phyloP scores from a whole-genome alignment of 177 flowering plant genomes.

The Telopea speciosissima region DNA sequence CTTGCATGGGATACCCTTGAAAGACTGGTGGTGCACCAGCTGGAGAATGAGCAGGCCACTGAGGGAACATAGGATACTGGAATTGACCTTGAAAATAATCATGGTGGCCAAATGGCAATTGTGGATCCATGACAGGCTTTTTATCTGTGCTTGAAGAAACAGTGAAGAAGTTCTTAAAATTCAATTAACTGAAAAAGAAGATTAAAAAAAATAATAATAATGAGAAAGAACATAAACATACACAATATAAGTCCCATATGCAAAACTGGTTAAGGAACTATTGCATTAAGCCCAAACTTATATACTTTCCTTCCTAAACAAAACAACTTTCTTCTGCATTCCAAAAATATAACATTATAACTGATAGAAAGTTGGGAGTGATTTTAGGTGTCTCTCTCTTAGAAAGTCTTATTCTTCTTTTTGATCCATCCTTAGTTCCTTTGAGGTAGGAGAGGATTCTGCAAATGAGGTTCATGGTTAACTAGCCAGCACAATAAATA shows the following conservation, averaged over 20 bases:
- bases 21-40: constrained; percentile 63
- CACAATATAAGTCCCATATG: neutral
- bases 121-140: constrained; percentile 38
- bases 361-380: no score
- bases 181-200: neutral
- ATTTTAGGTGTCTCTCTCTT: no score
- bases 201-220: constrained; percentile 2
- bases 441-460: no score
- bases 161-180: neutral
- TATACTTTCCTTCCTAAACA: no score
- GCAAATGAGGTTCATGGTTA: no score
- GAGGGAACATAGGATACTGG: constrained; percentile 69
- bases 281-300: no score
- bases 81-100: constrained; percentile 67
- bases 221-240: neutral
- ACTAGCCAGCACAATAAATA: no score
- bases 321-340: no score
- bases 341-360: no score
- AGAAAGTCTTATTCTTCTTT: no score
- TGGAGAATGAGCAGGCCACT: constrained; percentile 80
- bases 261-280: no score
- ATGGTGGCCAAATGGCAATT: constrained; percentile 40
- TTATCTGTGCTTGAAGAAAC: constrained; percentile 35
- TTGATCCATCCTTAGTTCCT: no score
- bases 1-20: constrained; percentile 80